Conservation (phyloP, 352 stramenopile genomes). For the Phytophthora crassamura region DNA sequence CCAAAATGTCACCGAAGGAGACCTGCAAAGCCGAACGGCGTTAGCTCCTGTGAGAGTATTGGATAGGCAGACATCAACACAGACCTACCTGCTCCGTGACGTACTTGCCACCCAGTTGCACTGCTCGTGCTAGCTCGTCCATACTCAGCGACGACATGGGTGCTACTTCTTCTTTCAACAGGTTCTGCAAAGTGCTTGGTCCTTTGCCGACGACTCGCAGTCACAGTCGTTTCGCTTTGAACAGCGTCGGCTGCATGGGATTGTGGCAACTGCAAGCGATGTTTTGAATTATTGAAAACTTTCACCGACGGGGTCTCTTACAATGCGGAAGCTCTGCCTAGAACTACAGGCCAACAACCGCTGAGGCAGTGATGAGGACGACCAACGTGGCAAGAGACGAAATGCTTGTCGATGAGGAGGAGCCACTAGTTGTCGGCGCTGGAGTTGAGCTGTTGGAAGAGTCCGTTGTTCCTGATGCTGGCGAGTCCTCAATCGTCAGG, state of each 20-base stretch:
- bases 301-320: too few species aligned
- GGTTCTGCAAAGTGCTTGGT: background rate
- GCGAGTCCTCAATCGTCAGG: slow-evolving; percentile 10
- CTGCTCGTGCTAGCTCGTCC: slow-evolving; percentile 32
- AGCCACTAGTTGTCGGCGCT: slow-evolving; percentile 18
- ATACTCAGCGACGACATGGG: slow-evolving; percentile 26
- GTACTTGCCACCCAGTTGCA: slow-evolving; percentile 30
- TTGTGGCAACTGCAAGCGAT: too few species aligned
- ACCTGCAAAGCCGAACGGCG: slow-evolving; percentile 30
- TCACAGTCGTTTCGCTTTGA: slow-evolving; percentile 24
- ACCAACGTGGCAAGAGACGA: background rate
- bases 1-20: slow-evolving; percentile 48
- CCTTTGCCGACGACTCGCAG: background rate
- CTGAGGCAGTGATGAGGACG: background rate
- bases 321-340: background rate
- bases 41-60: background rate
- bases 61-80: background rate
- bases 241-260: too few species aligned
- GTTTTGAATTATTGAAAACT: too few species aligned
- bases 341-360: slow-evolving; percentile 2
- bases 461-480: slow-evolving; percentile 2
- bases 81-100: slow-evolving; percentile 34
- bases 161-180: slow-evolving; percentile 1
- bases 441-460: slow-evolving; percentile 24
- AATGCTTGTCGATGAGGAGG: background rate